Percentiles rank a stretch among this genome's conserved stretches.
Conservation (phyloP, 2,329 filamentous ascomycete species). For the Ophiocordyceps camponoti-floridani region DNA sequence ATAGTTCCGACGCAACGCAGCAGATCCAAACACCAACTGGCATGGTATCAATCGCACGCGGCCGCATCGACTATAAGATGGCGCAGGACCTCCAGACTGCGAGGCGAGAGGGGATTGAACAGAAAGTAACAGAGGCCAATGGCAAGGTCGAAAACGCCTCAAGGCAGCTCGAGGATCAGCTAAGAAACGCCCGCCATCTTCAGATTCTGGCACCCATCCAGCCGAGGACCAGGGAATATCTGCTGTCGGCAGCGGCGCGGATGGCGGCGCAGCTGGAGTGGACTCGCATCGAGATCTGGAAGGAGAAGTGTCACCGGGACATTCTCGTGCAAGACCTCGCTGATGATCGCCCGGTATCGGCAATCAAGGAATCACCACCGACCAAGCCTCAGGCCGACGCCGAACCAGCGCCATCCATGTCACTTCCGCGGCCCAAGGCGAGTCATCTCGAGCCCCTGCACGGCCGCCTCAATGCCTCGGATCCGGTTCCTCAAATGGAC, state of each 20-base stretch:
- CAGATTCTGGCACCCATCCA: constrained; percentile 80
- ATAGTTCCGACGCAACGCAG: constrained; percentile 40
- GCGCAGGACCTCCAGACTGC: constrained; percentile 73
- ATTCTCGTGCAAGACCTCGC: constrained; percentile 73
- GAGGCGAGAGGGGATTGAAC: constrained; percentile 62
- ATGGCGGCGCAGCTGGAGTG: constrained; percentile 83
- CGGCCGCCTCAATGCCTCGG: constrained; percentile 8
- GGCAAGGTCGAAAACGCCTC: constrained; percentile 56
- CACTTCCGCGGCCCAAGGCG: neutral
- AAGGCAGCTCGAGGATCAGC: constrained; percentile 62
- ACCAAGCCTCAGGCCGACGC: constrained; percentile 10
- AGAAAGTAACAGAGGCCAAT: constrained; percentile 70
- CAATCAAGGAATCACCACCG: constrained; percentile 2
- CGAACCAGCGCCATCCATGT: constrained; percentile 6
- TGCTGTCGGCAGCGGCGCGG: constrained; percentile 68
- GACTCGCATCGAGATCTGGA: constrained; percentile 89
- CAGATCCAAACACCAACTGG: constrained; percentile 53
- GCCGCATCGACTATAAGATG: constrained; percentile 63
- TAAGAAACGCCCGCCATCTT: constrained; percentile 81
- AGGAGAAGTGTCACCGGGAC: constrained; percentile 75
- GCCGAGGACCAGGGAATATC: constrained; percentile 70
- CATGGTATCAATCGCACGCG: constrained; percentile 54
- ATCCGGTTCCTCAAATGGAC: constrained; percentile 10
- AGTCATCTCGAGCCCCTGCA: constrained; percentile 8
- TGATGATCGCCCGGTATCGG: constrained; percentile 36